These are phyloP conservation scores for Mycotypha africana DNA, from an alignment of 371 early-diverging fungal species.

Conservation along the genomic window DNA sequence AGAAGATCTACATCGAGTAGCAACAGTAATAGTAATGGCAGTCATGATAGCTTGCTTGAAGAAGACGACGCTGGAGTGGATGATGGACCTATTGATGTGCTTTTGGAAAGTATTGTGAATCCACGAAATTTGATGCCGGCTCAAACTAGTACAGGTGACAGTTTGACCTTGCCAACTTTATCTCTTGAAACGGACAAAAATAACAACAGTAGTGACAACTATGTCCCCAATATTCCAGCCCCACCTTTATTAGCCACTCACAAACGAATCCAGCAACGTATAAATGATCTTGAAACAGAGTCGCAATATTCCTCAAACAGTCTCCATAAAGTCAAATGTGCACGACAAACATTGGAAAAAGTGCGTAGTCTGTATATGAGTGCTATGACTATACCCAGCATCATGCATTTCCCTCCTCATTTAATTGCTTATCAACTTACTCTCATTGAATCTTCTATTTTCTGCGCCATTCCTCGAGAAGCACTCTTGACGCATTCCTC, in stretches of 20 bases:
- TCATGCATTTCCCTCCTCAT: conserved; percentile 56
- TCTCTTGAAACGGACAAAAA: conserved; percentile 2
- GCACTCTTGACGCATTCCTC: conserved; percentile 60
- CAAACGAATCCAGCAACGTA: conserved; percentile 19
- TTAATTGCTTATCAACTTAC: conserved; percentile 67
- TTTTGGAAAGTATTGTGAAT: conserved; percentile 20
- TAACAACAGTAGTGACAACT: not conserved
- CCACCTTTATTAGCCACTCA: conserved; percentile 40
- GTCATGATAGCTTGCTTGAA: too few species aligned
- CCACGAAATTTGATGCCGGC: conserved; percentile 23
- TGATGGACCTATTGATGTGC: conserved; percentile 6
- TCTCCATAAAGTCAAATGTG: not conserved
- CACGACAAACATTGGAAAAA: conserved; percentile 25
- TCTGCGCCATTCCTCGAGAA: conserved; percentile 49
- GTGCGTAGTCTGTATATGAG: conserved; percentile 44
- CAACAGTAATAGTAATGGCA: too few species aligned
- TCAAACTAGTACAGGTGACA: conserved; percentile 23
- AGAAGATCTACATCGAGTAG: too few species aligned
- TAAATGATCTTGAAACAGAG: conserved; percentile 10
- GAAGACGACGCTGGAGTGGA: too few species aligned
- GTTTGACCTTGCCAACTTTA: conserved; percentile 15
- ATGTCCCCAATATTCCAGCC: conserved; percentile 40
- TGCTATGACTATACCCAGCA: conserved; percentile 44
- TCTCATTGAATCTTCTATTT: conserved; percentile 61
- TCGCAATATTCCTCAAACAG: conserved; percentile 2